phyloP scores from a whole-genome alignment of 169 alveolate species.

The Cryptosporidium tyzzeri region DNA sequence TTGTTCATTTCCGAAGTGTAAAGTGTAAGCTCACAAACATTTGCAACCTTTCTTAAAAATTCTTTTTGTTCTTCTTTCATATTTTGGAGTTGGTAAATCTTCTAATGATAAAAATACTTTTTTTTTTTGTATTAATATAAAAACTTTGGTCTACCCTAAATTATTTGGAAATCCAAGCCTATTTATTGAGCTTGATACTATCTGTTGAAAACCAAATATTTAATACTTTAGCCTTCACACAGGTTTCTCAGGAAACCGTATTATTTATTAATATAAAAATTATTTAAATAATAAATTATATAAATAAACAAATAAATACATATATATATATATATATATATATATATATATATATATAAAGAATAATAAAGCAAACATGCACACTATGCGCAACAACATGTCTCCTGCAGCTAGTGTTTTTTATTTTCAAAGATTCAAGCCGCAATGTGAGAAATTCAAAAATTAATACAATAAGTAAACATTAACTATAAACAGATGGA shows the following conservation, averaged over 20 bases:
- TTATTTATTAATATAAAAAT: neutral
- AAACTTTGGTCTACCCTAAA: neutral
- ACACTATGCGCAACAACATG: constrained; percentile 47
- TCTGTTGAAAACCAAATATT: neutral
- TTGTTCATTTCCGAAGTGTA: constrained; percentile 70
- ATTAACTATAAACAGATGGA: neutral
- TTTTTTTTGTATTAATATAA: neutral
- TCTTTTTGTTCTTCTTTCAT: constrained; percentile 64
- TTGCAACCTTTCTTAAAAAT: constrained; percentile 44
- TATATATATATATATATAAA: no score
- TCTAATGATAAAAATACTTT: neutral
- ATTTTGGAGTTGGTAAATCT: neutral
- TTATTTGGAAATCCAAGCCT: neutral
- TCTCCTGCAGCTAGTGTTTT: constrained; percentile 2
- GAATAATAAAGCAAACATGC: constrained; percentile 59
- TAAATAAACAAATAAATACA: no score
- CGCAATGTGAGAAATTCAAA: constrained; percentile 2
- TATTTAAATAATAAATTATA: no score
- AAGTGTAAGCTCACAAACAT: constrained; percentile 62
- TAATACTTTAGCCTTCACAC: constrained; percentile 7
- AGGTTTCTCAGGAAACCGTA: constrained; percentile 2
- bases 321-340: neutral
- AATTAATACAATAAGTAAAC: neutral
- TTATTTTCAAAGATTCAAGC: neutral
- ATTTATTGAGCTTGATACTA: neutral